phyloP scores from a whole-genome alignment of 768 basidiomycete genomes.

The Termitomyces sp. region DNA sequence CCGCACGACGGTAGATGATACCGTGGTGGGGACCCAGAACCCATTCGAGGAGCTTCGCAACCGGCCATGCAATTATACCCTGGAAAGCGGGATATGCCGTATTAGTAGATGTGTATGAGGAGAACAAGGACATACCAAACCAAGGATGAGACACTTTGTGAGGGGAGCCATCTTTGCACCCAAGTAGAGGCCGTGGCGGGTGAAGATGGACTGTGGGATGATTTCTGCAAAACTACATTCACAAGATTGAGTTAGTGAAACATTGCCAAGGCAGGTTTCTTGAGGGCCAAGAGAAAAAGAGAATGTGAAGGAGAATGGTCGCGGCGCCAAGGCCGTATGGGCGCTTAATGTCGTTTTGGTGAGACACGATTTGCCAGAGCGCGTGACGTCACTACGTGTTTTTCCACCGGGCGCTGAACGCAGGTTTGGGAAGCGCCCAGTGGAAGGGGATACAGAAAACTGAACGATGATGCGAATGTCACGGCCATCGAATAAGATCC shows the following conservation, averaged over 20 bases:
- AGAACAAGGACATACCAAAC: slow-evolving; percentile 40
- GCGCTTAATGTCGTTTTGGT: background rate
- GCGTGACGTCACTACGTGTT: background rate
- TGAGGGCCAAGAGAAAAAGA: background rate
- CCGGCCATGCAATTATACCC: slow-evolving; percentile 79
- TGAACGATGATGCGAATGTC: background rate
- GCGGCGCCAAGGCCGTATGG: background rate
- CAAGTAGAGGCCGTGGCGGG: slow-evolving; percentile 82
- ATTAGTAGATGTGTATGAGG: background rate
- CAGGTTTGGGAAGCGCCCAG: background rate
- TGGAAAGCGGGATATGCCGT: slow-evolving; percentile 16
- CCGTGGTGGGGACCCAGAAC: slow-evolving; percentile 82
- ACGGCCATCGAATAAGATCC: background rate
- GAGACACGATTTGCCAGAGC: background rate
- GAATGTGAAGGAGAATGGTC: background rate
- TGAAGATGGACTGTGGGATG: slow-evolving; percentile 90
- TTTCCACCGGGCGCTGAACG: background rate
- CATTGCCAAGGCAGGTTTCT: too few relatives aligned
- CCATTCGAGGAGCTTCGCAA: slow-evolving; percentile 76
- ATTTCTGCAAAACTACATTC: slow-evolving; percentile 75
- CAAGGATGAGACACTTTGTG: slow-evolving; percentile 62
- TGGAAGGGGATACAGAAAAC: background rate
- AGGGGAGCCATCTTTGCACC: slow-evolving; percentile 78
- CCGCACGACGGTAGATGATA: slow-evolving; percentile 82
- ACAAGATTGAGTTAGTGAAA: background rate